These are phyloP conservation scores for Amanita phalloides DNA, from an alignment of 768 basidiomycete genomes.

Conservation along the genomic window DNA sequence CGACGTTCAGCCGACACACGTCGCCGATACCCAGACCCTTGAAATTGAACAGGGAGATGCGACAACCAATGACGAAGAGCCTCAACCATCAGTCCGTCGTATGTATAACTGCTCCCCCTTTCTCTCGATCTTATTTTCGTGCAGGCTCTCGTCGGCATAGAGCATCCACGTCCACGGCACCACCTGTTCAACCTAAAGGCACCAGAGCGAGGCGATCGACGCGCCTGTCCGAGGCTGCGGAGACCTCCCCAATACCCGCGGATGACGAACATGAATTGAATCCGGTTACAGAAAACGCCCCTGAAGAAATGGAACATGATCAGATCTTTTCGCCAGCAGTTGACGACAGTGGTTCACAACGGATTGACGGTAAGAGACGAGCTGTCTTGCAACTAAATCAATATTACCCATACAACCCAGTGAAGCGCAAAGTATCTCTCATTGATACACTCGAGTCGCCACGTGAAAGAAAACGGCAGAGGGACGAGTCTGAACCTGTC, in stretches of 20 bases:
- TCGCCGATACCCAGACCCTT: background rate
- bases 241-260: constrained; percentile 9
- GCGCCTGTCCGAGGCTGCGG: constrained; percentile 16
- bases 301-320: constrained; percentile 21
- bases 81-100: constrained; percentile 24
- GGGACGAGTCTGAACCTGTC: constrained; percentile 60
- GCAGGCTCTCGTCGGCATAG: constrained; percentile 24
- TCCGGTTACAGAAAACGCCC: constrained; percentile 16
- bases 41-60: constrained; percentile 12
- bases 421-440: constrained; percentile 57
- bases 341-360: constrained; percentile 12
- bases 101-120: constrained; percentile 8
- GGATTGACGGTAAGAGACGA: constrained; percentile 18
- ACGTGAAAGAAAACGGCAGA: constrained; percentile 43
- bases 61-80: constrained; percentile 21
- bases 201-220: constrained; percentile 20
- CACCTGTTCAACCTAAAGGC: constrained; percentile 16
- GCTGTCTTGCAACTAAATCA: background rate
- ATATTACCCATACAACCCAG: constrained; percentile 19
- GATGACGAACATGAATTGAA: constrained; percentile 16
- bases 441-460: constrained; percentile 34
- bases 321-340: constrained; percentile 20
- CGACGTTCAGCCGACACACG: background rate
- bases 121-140: background rate
- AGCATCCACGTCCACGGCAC: constrained; percentile 20